Percentiles rank a stretch among this genome's conserved stretches.
These are phyloP conservation scores for Pinus taeda DNA, from an alignment of 75 land plant species.

Conservation along the genomic window DNA sequence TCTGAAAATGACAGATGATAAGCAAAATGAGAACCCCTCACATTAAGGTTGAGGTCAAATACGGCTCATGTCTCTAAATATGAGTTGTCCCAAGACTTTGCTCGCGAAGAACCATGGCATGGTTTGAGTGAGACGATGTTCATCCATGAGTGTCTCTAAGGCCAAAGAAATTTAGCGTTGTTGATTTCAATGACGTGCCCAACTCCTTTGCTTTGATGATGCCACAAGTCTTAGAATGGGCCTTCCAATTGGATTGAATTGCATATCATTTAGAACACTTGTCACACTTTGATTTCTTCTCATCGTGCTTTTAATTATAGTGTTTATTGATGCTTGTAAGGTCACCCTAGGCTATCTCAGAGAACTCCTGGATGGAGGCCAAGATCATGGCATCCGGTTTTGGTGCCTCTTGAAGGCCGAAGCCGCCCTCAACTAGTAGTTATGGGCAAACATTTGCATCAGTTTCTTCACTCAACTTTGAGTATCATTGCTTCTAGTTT, in stretches of 20 bases:
- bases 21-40: too few relatives aligned
- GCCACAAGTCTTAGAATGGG: conserved; percentile 72
- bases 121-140: conserved; percentile 14
- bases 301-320: conserved; percentile 59
- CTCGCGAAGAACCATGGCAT: conserved; percentile 13
- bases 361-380: too few relatives aligned
- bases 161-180: conserved; percentile 62
- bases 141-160: conserved; percentile 40
- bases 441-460: too few relatives aligned
- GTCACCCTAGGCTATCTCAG: conserved; percentile 37
- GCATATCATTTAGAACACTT: conserved; percentile 85
- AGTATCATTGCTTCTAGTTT: too few relatives aligned
- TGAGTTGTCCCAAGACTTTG: conserved; percentile 31
- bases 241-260: conserved; percentile 92
- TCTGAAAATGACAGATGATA: too few relatives aligned
- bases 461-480: too few relatives aligned
- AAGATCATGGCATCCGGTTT: too few relatives aligned
- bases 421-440: too few relatives aligned
- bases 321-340: conserved; percentile 95
- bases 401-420: too few relatives aligned
- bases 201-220: conserved; percentile 14
- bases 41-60: too few relatives aligned
- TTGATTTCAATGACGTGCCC: conserved; percentile 26
- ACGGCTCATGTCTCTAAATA: not conserved
- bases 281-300: conserved; percentile 78